phyloP scores from a whole-genome alignment of 768 basidiomycete genomes.

The Naganishia antarctica region DNA sequence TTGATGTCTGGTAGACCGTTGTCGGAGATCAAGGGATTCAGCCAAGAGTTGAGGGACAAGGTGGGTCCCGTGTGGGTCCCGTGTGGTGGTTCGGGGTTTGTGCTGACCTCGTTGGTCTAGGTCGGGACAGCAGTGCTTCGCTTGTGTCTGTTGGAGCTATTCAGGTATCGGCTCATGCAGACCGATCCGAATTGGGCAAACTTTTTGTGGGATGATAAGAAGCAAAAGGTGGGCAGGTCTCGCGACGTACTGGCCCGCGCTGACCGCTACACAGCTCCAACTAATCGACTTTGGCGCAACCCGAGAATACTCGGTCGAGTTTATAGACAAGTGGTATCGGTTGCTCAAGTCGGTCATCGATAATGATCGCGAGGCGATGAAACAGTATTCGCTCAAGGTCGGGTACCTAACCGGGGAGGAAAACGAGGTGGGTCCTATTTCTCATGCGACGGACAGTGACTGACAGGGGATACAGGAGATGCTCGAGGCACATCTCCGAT shows the following conservation, averaged over 20 bases:
- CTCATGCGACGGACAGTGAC: not conserved
- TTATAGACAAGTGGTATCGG: constrained; percentile 80
- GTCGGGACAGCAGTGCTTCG: constrained; percentile 77
- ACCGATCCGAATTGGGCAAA: constrained; percentile 99
- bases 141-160: constrained; percentile 83
- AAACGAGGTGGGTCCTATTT: constrained; percentile 57
- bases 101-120: constrained; percentile 51
- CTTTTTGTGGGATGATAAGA: constrained; percentile 75
- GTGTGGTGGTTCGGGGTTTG: not conserved
- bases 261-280: constrained; percentile 57
- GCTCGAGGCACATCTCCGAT: constrained; percentile 77
- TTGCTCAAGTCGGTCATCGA: constrained; percentile 75
- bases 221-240: constrained; percentile 55
- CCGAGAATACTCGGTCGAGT: constrained; percentile 72
- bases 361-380: constrained; percentile 64
- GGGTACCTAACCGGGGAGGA: constrained; percentile 89
- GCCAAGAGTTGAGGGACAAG: constrained; percentile 64
- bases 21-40: constrained; percentile 56
- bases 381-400: constrained; percentile 68
- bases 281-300: constrained; percentile 96
- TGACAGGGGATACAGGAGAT: constrained; percentile 59
- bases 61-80: constrained; percentile 52
- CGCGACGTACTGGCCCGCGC: not conserved
- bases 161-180: constrained; percentile 88
- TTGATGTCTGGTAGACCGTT: constrained; percentile 73